Percentiles rank a stretch among this genome's conserved stretches.
phyloP scores from a whole-genome alignment of 805 yeast genomes.

The Komagataella ulmi region DNA sequence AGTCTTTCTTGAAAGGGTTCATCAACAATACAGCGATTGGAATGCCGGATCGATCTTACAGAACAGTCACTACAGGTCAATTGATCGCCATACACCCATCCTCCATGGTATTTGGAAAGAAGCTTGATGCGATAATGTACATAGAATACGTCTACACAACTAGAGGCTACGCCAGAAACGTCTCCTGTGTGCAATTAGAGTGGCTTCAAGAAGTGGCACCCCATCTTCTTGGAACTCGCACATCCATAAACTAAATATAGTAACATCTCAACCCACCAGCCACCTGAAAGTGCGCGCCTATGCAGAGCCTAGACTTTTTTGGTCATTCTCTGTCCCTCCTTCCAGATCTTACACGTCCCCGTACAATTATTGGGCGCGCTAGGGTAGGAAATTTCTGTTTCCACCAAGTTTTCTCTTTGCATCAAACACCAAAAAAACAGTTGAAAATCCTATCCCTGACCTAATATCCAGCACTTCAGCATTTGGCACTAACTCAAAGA shows the following conservation, averaged over 20 bases:
- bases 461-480: not conserved
- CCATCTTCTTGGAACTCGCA: conserved; percentile 35
- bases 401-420: not conserved
- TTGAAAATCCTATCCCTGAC: not conserved
- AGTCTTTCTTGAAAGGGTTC: conserved; percentile 74
- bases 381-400: not conserved
- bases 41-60: conserved; percentile 84
- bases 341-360: not conserved
- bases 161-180: conserved; percentile 84
- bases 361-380: not conserved
- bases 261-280: conserved; percentile 6
- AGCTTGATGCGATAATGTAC: conserved; percentile 82
- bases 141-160: conserved; percentile 89
- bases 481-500: not conserved
- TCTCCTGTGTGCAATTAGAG: conserved; percentile 64
- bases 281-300: not conserved
- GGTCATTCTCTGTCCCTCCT: not conserved
- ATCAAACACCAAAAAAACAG: not conserved
- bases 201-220: conserved; percentile 85
- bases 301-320: not conserved
- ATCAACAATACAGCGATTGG: conserved; percentile 88
- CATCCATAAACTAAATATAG: conserved; percentile 15
- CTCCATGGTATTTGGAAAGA: conserved; percentile 70
- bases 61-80: conserved; percentile 78
- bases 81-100: conserved; percentile 84